Evolutionary conservation across 805 yeast species (phyloP).

Genomic region (Yueomyces sp.): DNA sequence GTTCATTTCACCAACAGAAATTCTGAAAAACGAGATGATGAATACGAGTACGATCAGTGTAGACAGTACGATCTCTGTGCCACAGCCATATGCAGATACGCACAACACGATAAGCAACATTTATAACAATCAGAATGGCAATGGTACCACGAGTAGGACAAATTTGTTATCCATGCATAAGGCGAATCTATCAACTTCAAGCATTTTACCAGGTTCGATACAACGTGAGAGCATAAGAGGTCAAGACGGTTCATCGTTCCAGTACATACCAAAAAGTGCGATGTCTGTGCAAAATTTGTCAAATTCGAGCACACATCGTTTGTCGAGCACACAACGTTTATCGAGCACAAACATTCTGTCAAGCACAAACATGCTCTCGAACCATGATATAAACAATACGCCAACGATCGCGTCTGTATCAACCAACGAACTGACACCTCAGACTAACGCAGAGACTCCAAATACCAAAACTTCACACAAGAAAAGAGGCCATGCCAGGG

Average conservation of each 20-base stretch:
- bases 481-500: not conserved
- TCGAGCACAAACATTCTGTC: too few relatives aligned
- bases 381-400: too few relatives aligned
- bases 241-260: not conserved
- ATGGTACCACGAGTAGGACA: not conserved
- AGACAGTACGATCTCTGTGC: constrained; percentile 1
- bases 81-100: not conserved
- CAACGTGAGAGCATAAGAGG: not conserved
- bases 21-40: constrained; percentile 17
- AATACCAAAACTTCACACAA: not conserved
- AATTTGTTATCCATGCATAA: not conserved
- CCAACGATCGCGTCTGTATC: too few relatives aligned
- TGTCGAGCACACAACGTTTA: too few relatives aligned
- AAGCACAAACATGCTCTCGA: too few relatives aligned
- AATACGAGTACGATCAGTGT: constrained; percentile 3
- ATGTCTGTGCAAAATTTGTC: not conserved
- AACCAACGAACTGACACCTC: not conserved
- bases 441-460: not conserved
- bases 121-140: not conserved
- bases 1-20: constrained; percentile 40
- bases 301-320: too few relatives aligned
- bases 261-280: not conserved
- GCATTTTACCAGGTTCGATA: not conserved
- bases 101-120: not conserved
- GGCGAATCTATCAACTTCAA: constrained; percentile 3